phyloP scores from a whole-genome alignment of 352 stramenopile species.

The Sclerospora graminicola region DNA sequence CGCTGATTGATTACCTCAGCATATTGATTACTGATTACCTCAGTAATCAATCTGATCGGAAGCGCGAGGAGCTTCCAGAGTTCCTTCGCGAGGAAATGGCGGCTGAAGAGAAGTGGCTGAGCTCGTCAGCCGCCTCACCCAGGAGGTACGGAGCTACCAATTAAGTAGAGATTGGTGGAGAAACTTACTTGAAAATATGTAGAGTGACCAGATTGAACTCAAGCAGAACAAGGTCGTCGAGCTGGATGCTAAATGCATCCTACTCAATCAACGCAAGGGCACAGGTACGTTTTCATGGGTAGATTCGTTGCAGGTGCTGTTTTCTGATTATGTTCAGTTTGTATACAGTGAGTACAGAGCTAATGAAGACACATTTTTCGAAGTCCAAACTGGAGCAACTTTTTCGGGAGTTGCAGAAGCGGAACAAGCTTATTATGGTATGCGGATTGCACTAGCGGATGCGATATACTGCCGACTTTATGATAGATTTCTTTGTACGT shows the following conservation, averaged over 20 bases:
- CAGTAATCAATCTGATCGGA: too few species aligned
- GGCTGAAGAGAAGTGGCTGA: constrained; percentile 35
- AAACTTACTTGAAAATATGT: neutral
- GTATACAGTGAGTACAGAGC: constrained; percentile 41
- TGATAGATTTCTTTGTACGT: neutral
- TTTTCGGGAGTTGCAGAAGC: constrained; percentile 78
- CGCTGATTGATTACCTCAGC: too few species aligned
- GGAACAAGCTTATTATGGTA: constrained; percentile 82
- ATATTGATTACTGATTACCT: too few species aligned
- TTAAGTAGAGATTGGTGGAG: neutral
- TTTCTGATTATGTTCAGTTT: neutral
- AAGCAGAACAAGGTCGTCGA: constrained; percentile 79
- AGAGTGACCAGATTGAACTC: constrained; percentile 47
- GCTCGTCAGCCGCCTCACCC: constrained; percentile 28
- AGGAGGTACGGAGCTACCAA: constrained; percentile 24
- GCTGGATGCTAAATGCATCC: constrained; percentile 67
- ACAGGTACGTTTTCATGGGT: constrained; percentile 18
- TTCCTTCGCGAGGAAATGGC: constrained; percentile 24
- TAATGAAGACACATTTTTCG: constrained; percentile 47
- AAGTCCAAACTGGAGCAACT: constrained; percentile 79
- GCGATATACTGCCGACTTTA: neutral
- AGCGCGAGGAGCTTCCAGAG: too few species aligned
- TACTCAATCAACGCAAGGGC: constrained; percentile 70
- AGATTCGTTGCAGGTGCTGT: neutral
- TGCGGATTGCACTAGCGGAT: neutral